Evolutionary conservation across 805 yeast genomes (phyloP).

Genomic region (Schwanniomyces pseudopolymorphus): DNA sequence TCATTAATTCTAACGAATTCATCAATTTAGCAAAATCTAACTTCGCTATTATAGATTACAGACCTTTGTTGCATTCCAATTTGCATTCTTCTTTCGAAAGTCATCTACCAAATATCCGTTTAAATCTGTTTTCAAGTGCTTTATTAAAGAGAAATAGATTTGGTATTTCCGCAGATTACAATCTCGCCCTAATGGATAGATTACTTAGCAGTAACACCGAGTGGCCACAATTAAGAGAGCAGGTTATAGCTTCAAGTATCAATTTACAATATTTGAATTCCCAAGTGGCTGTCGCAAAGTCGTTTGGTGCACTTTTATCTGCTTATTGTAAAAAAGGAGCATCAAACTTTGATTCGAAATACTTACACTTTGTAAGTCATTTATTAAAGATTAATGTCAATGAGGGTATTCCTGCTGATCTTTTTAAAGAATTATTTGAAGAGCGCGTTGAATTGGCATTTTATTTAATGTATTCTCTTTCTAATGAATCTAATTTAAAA

Average conservation of each 20-base stretch:
- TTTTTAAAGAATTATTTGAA: constrained; percentile 51
- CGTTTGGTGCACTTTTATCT: constrained; percentile 77
- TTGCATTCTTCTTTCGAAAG: constrained; percentile 46
- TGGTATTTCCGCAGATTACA: constrained; percentile 56
- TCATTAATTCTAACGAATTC: constrained; percentile 40
- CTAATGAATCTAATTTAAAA: constrained; percentile 25
- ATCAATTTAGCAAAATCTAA: constrained; percentile 22
- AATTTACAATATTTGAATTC: constrained; percentile 64
- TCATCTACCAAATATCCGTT: constrained; percentile 46
- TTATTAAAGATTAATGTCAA: constrained; percentile 52
- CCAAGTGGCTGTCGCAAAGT: constrained; percentile 67
- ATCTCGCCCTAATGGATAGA: constrained; percentile 61
- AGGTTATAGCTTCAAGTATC: constrained; percentile 57
- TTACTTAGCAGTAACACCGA: constrained; percentile 46
- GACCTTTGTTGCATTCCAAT: constrained; percentile 45
- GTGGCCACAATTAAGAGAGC: constrained; percentile 45
- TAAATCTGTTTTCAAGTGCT: constrained; percentile 54
- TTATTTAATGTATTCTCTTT: constrained; percentile 45
- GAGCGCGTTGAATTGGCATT: constrained; percentile 70
- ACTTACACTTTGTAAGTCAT: constrained; percentile 37
- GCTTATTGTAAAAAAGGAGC: constrained; percentile 55
- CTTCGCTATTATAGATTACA: constrained; percentile 47
- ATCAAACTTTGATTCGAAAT: constrained; percentile 23
- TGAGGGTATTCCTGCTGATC: constrained; percentile 50
- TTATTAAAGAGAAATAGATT: constrained; percentile 46